These are phyloP conservation scores for Phytophthora megakarya DNA, from an alignment of 352 stramenopile genomes.

Conservation along the genomic window DNA sequence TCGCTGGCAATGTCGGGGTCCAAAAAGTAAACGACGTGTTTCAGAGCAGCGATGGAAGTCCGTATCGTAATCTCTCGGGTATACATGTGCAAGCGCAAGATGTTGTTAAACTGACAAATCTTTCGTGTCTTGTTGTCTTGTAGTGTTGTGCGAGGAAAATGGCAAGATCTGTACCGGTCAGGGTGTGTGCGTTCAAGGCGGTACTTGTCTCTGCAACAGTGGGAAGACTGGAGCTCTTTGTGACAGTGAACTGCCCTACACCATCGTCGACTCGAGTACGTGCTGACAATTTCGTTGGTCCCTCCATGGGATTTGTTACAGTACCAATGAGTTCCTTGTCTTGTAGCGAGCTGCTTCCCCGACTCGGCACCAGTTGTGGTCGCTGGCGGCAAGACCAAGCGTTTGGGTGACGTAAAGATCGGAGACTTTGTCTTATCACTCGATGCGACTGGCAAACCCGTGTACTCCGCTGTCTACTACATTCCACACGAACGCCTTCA, in stretches of 20 bases:
- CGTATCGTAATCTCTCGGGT: constrained; percentile 20
- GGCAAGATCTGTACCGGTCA: constrained; percentile 69
- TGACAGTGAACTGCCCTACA: constrained; percentile 53
- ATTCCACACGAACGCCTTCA: constrained; percentile 55
- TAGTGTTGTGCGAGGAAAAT: constrained; percentile 78
- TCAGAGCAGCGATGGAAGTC: constrained; percentile 65
- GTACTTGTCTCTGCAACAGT: constrained; percentile 67
- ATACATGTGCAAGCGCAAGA: not conserved
- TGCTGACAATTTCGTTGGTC: not conserved
- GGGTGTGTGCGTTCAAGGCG: constrained; percentile 67
- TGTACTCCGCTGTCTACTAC: constrained; percentile 70
- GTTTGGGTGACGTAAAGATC: constrained; percentile 36
- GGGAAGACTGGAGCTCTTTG: constrained; percentile 66
- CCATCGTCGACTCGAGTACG: constrained; percentile 51
- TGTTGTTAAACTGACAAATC: not conserved
- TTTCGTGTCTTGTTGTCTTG: constrained; percentile 15
- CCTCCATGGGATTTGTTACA: constrained; percentile 8
- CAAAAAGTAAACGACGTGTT: constrained; percentile 85
- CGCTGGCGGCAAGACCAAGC: constrained; percentile 28
- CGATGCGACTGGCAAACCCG: constrained; percentile 32
- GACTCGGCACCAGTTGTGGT: constrained; percentile 47
- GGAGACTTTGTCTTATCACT: constrained; percentile 66
- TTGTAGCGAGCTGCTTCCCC: constrained; percentile 64
- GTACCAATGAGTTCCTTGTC: constrained; percentile 14
- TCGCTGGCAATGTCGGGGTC: constrained; percentile 70